A percentile compares a stretch with the other conserved stretches of the same genome.
These are phyloP conservation scores for Citrus medica DNA, from an alignment of 345 rosid genomes.

Conservation along the genomic window DNA sequence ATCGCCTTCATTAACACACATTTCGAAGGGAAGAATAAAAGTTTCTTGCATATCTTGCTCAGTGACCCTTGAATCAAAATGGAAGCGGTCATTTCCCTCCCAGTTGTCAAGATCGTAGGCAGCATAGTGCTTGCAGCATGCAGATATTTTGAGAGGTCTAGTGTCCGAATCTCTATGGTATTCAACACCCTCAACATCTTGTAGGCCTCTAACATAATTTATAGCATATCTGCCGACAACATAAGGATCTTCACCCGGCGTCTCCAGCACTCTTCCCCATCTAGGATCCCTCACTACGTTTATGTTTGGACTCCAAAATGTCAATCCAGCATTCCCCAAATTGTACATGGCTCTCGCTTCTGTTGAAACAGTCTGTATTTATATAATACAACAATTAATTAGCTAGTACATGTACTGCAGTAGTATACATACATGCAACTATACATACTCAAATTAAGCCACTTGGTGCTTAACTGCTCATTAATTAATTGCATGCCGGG, in stretches of 20 bases:
- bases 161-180: slow-evolving; percentile 2
- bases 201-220: slow-evolving; percentile 47
- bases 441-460: too few relatives aligned
- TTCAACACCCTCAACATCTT: slow-evolving; percentile 32
- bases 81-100: slow-evolving; percentile 26
- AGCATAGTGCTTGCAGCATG: slow-evolving; percentile 44
- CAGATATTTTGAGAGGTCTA: slow-evolving; percentile 43
- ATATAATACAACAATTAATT: neutral
- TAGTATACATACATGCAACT: too few relatives aligned
- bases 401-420: neutral
- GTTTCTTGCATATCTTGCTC: slow-evolving; percentile 40
- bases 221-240: slow-evolving; percentile 34
- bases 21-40: slow-evolving; percentile 30
- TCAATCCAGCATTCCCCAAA: slow-evolving; percentile 40
- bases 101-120: slow-evolving; percentile 44
- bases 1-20: slow-evolving; percentile 49
- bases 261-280: slow-evolving; percentile 46
- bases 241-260: slow-evolving; percentile 48
- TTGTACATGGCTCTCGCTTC: slow-evolving; percentile 59
- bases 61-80: slow-evolving; percentile 34
- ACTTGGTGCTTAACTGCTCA: too few relatives aligned
- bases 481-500: too few relatives aligned
- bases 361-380: slow-evolving; percentile 30
- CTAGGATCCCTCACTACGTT: slow-evolving; percentile 47
- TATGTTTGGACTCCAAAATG: slow-evolving; percentile 44